Base-by-base conservation (phyloP, 345 rosid species). In the Euclidium syriacum region DNA sequence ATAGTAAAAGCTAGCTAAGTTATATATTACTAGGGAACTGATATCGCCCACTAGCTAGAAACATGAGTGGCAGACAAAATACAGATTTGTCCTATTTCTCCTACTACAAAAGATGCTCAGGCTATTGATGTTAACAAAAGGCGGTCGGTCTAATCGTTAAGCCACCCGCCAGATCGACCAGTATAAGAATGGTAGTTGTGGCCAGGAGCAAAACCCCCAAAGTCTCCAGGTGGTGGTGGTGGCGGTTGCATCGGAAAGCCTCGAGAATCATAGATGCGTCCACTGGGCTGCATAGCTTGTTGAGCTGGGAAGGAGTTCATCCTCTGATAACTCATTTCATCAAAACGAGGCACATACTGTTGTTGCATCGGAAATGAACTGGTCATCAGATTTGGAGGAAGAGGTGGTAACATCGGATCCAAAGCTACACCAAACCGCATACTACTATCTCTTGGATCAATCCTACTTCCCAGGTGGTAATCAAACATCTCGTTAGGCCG, bases 321-420 rank as follows among this genome's bases (percentile, higher is more conserved):
- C 76, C 81, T 80, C 18, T 64, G 16, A 46, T 72, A 72, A 70
- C 83, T 83, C 68, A 82, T 35, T 52, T 76, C 95, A 73, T 83
- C 83, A 24, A 86, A 63, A 7, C 68, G 81, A 9, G 92, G 83
- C 1, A 84, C 78, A 68, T 88, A 88, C 3, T 83, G 79, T 56
- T 83, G 87, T 58, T 83, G 88, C 75, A 75, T 74, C 2, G 79
- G 56, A 6, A 86, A 80, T 43, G 75, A 20, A 56, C 34, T 57
- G 54, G 68, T 73, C 68, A 59, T 71, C 66, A 72, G 74, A 38
- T 66, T 68, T 7, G 66, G 55, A 50, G 78, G 44, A 24, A 44
- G 48, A 12, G 90, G 57, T 56, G 78, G 14, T 19, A 48, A 20
- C 15, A 83, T 52, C 6, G 87, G 61, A 47, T 68, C 75, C 42